Evolutionary conservation across 2,329 filamentous ascomycete species (phyloP), one percentile per base, ranked within the genome.

Genomic region (Malbranchea cinnamomea): DNA sequence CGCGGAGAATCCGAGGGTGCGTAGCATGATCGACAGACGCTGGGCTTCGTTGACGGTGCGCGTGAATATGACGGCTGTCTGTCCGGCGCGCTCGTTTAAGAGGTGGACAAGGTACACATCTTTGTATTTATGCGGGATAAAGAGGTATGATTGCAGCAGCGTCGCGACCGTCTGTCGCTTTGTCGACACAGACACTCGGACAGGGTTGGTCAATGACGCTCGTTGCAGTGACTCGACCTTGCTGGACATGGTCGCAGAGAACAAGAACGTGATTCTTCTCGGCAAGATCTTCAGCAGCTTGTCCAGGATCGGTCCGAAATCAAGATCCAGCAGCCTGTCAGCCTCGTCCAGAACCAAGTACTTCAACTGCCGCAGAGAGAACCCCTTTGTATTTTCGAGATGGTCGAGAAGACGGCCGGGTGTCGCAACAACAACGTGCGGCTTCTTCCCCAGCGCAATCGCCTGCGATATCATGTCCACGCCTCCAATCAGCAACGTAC

Each of bases 341-440:
- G 87, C 87, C 59, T 94, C 87, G 48, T 94, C 87, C 71, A 95
- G 84, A 37, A 94, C 85, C 3, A 95, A 63, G 48, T 87, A 93
- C 48, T 85, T 85, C 21, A 94, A 62, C 3, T 69, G 67, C 17
- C 78, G 71, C 28, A 95, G 60, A 2, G 78, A 85, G 57, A 98
- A 95, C 7, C 89, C 87, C 54, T 93, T 94, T 2, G 89, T 98
- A 57, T 93, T 93, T 52, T 95, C 84, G 6, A 95, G 62, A 45
- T 98, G 89, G 46, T 95, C 89, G 4, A 94, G 64, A 13, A 94
- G 61, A 33, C 87, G 73, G 30, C 85, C 87, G 0, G 87, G 87
- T 0, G 87, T 94, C 1, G 87, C 87, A 22, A 95, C 85, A 13
- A 95, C 65, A 14, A 98, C 76, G 47, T 98, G 89, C 5, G 89